Evolutionary conservation across 129 eudicot species (phyloP), one percentile per base, ranked within the genome.

Genomic region (Centella asiatica): DNA sequence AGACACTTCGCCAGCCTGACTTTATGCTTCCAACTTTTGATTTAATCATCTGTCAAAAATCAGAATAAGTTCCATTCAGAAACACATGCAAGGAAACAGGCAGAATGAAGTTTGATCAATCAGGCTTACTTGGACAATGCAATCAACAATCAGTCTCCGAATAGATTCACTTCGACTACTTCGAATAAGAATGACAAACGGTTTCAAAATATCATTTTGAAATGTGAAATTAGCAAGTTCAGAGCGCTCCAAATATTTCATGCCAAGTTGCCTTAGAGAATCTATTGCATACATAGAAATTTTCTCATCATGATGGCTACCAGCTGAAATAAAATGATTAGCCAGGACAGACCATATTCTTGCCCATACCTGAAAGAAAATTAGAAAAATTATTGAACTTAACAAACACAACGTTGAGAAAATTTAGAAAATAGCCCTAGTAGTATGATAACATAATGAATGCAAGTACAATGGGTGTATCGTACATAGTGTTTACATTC

Each of bases 231-330:
- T 92, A 70, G 90, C 83, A 58, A 92, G 96, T 69, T 92, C 99
- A 14, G 77, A 83, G 60, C 99, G 99, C 81, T 92, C 99, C 68
- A 92, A 75, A 69, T 92, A 92, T 72, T 92, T 92, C 96, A 92
- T 87, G 50, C 86, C 95, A 71, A 92, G 96, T 81, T 92, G 99
- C 51, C 95, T 70, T 73, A 92, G 50, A 57, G 99, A 92, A 82
- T 87, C 99, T 45, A 92, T 92, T 68, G 99, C 96, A 69, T 92
- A 92, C 99, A 87, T 87, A 44, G 99, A 95, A 61, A 92, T 85
- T 74, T 85, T 92, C 77, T 92, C 99, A 67, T 92, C 96, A 61
- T 67, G 96, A 80, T 92, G 99, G 65, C 96, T 92, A 70, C 99
- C 99, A 71, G 99, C 96, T 49, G 78, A 76, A 33, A 87, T 87